Conservation (phyloP, 2,329 filamentous ascomycete species). For the Beauveria brongniartii region DNA sequence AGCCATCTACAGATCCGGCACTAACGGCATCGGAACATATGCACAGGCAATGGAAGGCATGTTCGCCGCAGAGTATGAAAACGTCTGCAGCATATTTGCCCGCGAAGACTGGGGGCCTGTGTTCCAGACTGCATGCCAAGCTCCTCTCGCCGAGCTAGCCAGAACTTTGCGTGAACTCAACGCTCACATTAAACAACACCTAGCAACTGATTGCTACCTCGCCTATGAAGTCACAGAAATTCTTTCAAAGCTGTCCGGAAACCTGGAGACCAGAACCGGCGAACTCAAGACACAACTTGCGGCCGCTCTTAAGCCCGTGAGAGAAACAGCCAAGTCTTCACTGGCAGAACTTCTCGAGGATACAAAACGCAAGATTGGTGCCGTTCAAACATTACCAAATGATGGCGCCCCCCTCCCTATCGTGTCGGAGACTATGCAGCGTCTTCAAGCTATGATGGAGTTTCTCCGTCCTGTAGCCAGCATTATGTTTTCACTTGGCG, state of each 20-base stretch:
- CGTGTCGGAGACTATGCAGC: constrained; percentile 76
- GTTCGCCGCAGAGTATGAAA: constrained; percentile 83
- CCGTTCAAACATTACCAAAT: constrained; percentile 59
- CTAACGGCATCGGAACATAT: constrained; percentile 87
- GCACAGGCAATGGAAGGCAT: constrained; percentile 80
- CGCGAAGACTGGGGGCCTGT: constrained; percentile 77
- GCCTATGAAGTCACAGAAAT: constrained; percentile 94
- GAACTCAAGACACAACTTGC: constrained; percentile 78
- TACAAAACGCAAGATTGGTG: constrained; percentile 60
- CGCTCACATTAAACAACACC: constrained; percentile 74
- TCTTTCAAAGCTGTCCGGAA: constrained; percentile 68
- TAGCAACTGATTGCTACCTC: constrained; percentile 86
- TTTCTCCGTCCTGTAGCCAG: constrained; percentile 81
- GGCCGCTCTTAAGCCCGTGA: constrained; percentile 78
- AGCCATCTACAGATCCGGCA: constrained; percentile 78
- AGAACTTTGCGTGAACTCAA: constrained; percentile 85
- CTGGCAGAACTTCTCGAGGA: constrained; percentile 79
- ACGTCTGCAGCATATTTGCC: constrained; percentile 78
- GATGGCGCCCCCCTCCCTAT: constrained; percentile 74
- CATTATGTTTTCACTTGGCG: constrained; percentile 85
- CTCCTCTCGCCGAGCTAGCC: constrained; percentile 71
- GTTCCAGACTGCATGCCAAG: constrained; percentile 70
- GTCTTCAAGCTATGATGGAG: constrained; percentile 76
- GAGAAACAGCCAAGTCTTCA: constrained; percentile 85
- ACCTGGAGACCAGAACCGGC: constrained; percentile 73